Percentiles rank a stretch among this genome's conserved stretches.
Evolutionary conservation across 2,329 filamentous ascomycete species (phyloP).

Genomic region (Cercospora canescens): DNA sequence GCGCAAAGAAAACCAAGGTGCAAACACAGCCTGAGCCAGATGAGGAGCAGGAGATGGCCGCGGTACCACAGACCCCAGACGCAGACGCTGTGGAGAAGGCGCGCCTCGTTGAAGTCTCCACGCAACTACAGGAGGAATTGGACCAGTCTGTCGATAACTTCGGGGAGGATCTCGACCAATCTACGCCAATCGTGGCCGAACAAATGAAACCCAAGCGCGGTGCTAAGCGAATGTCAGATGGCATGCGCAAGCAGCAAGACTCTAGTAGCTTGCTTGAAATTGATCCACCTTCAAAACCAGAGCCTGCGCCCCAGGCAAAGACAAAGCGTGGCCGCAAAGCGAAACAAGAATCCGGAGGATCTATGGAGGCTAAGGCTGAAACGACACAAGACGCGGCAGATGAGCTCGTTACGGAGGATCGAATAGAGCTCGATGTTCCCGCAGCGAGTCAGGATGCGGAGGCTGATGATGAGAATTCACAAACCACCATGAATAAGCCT

Average conservation of each 20-base stretch:
- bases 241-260: constrained; percentile 32
- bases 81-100: constrained; percentile 15
- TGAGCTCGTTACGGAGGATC: constrained; percentile 5
- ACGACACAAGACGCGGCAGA: not conserved
- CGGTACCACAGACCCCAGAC: constrained; percentile 19
- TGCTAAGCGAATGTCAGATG: constrained; percentile 42
- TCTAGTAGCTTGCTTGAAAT: constrained; percentile 26
- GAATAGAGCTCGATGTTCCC: constrained; percentile 14
- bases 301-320: constrained; percentile 29
- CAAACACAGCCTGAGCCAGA: constrained; percentile 30
- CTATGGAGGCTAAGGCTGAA: constrained; percentile 11
- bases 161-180: constrained; percentile 27
- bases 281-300: constrained; percentile 30
- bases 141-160: constrained; percentile 32
- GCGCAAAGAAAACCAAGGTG: constrained; percentile 33
- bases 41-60: constrained; percentile 16
- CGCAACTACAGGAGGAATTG: constrained; percentile 35
- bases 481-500: constrained; percentile 20
- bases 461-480: constrained; percentile 12
- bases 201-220: constrained; percentile 31
- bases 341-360: constrained; percentile 19
- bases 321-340: constrained; percentile 26
- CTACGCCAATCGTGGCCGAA: constrained; percentile 26
- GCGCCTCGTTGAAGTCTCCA: constrained; percentile 29
- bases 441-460: constrained; percentile 10